phyloP scores from a whole-genome alignment of 176 grass and related monocot genomes.

The Pontederia crassipes region DNA sequence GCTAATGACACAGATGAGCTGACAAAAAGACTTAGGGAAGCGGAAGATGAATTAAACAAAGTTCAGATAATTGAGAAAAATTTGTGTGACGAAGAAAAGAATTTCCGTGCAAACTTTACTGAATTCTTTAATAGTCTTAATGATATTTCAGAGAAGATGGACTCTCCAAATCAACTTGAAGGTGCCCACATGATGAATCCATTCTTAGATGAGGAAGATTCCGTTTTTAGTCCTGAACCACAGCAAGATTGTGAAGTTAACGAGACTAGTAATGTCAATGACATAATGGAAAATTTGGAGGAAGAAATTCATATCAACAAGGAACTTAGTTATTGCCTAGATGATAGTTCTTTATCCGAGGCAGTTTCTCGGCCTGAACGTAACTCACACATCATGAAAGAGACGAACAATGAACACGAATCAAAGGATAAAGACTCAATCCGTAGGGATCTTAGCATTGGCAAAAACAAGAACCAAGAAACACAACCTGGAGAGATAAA shows the following conservation, averaged over 20 bases:
- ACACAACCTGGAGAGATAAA: slow-evolving; percentile 13
- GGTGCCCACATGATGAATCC: slow-evolving; percentile 7
- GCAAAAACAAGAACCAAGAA: slow-evolving; percentile 10
- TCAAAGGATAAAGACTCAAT: not conserved
- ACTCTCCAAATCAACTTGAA: slow-evolving; percentile 20
- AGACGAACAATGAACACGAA: not conserved
- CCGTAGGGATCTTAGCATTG: slow-evolving; percentile 3
- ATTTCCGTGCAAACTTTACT: slow-evolving; percentile 42
- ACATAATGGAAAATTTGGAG: not conserved
- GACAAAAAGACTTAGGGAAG: slow-evolving; percentile 37
- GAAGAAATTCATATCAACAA: not conserved
- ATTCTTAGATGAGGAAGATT: slow-evolving; percentile 12
- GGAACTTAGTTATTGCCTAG: slow-evolving; percentile 2
- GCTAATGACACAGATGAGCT: slow-evolving; percentile 23
- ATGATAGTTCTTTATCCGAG: slow-evolving; percentile 12
- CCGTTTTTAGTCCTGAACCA: not conserved
- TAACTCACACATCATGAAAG: not conserved
- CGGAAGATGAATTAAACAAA: slow-evolving; percentile 48
- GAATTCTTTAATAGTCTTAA: slow-evolving; percentile 46
- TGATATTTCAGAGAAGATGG: slow-evolving; percentile 48
- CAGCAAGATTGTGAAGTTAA: slow-evolving; percentile 7
- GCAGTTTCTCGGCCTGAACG: not conserved
- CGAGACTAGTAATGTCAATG: slow-evolving; percentile 8
- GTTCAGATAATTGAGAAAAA: slow-evolving; percentile 49
- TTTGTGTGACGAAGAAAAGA: slow-evolving; percentile 45